These are phyloP conservation scores for Leccinum ponderosum DNA, from an alignment of 1,284 basidiomycete species.

Conservation along the genomic window DNA sequence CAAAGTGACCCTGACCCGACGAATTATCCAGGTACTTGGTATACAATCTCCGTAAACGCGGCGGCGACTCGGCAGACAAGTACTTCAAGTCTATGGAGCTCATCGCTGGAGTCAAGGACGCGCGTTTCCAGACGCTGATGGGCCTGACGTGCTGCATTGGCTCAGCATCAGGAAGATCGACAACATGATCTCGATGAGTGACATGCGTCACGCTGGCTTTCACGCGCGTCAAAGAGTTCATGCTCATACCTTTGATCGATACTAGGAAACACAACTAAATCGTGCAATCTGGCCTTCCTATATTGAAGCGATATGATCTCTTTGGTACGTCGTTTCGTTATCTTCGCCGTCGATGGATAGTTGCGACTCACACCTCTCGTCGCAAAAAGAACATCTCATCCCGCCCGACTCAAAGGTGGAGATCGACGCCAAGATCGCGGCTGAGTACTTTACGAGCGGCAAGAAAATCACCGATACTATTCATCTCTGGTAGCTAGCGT, in stretches of 20 bases:
- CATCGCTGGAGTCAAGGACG: constrained; percentile 95
- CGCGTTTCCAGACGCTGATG: constrained; percentile 93
- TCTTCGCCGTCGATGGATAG: neutral
- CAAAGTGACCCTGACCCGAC: neutral
- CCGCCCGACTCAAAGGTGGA: constrained; percentile 93
- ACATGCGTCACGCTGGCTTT: constrained; percentile 52
- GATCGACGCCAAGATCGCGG: constrained; percentile 92
- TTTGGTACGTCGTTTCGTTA: constrained; percentile 50
- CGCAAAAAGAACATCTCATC: constrained; percentile 67
- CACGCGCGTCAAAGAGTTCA: neutral
- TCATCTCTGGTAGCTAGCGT: neutral
- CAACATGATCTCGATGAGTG: constrained; percentile 91
- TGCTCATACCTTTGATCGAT: neutral
- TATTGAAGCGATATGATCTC: constrained; percentile 81
- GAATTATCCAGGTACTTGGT: constrained; percentile 68
- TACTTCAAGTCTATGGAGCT: constrained; percentile 95
- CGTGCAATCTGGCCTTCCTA: constrained; percentile 84
- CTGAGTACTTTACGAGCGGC: constrained; percentile 85
- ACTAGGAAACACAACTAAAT: constrained; percentile 96
- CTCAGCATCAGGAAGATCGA: constrained; percentile 89
- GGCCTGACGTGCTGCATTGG: constrained; percentile 96
- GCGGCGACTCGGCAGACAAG: constrained; percentile 87
- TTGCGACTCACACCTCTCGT: constrained; percentile 1
- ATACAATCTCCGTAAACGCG: constrained; percentile 94
- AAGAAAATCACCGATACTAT: constrained; percentile 60